These are phyloP conservation scores for Bullera alba DNA, from an alignment of 768 basidiomycete species.

Conservation along the genomic window DNA sequence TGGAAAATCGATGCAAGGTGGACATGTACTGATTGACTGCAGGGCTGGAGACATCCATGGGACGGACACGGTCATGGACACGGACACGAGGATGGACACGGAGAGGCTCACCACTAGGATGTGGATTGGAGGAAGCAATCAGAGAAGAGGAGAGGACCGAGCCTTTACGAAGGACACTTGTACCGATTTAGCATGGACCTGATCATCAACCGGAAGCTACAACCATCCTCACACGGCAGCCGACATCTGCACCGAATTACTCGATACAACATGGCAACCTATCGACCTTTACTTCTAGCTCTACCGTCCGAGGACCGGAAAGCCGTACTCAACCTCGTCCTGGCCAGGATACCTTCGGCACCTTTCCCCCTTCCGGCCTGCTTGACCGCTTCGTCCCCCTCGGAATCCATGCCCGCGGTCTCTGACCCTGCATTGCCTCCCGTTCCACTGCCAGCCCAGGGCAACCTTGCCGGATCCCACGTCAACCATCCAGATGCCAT, in stretches of 20 bases:
- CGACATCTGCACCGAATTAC: no score
- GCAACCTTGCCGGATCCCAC: background rate
- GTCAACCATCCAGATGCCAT: no score
- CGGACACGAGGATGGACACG: conserved; percentile 42
- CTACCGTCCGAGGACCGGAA: no score
- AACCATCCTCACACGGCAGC: background rate
- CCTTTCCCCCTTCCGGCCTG: background rate
- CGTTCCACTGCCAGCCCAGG: background rate
- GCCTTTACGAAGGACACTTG: background rate
- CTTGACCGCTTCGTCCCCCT: no score
- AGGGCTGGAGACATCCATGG: conserved; percentile 55
- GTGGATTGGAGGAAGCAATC: background rate
- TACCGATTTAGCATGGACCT: no score
- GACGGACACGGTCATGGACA: conserved; percentile 56
- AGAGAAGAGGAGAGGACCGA: background rate
- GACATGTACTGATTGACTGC: background rate
- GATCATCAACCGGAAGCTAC: no score
- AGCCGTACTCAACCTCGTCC: background rate
- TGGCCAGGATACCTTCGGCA: background rate
- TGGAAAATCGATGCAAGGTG: background rate
- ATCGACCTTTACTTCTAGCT: no score
- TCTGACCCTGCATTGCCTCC: background rate
- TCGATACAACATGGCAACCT: no score
- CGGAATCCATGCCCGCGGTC: background rate
- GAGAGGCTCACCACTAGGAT: conserved; percentile 46